These are phyloP conservation scores for Breviolum minutum DNA, from an alignment of 73 alveolate species.

Conservation along the genomic window DNA sequence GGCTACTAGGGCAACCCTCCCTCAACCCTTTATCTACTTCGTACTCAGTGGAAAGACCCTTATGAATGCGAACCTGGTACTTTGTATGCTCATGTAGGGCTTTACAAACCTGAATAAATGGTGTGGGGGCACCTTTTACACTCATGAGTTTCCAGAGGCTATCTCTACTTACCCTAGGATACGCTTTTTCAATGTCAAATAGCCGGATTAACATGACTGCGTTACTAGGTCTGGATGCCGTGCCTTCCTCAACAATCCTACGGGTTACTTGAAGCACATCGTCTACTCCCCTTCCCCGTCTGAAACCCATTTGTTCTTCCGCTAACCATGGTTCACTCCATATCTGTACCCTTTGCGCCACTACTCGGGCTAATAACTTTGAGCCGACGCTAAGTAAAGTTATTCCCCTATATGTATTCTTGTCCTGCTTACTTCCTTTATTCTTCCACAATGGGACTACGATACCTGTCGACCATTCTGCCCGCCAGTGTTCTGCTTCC, in stretches of 20 bases:
- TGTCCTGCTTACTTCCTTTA: not conserved
- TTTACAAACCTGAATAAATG: not conserved
- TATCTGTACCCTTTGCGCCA: not conserved
- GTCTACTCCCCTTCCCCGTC: not conserved
- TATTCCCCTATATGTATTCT: not conserved
- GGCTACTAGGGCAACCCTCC: slow-evolving; percentile 54
- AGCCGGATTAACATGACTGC: not conserved
- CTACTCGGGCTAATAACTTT: slow-evolving; percentile 25
- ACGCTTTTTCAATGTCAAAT: slow-evolving; percentile 32
- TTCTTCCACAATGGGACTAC: slow-evolving; percentile 28
- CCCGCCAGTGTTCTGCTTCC: slow-evolving; percentile 27
- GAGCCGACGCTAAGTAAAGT: slow-evolving; percentile 13
- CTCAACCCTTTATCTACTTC: slow-evolving; percentile 27
- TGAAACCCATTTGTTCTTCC: slow-evolving; percentile 17
- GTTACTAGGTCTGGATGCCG: not conserved
- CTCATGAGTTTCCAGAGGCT: not conserved
- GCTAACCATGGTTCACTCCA: slow-evolving; percentile 12
- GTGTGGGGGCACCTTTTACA: not conserved
- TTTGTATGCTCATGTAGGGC: not conserved
- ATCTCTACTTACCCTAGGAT: slow-evolving; percentile 25
- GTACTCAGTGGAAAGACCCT: not conserved
- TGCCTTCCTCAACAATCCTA: slow-evolving; percentile 25
- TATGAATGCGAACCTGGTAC: not conserved
- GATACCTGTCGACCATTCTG: not conserved
- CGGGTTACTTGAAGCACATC: slow-evolving; percentile 44